Conservation (phyloP, 169 alveolate genomes). For the Plasmodium berghei region DNA sequence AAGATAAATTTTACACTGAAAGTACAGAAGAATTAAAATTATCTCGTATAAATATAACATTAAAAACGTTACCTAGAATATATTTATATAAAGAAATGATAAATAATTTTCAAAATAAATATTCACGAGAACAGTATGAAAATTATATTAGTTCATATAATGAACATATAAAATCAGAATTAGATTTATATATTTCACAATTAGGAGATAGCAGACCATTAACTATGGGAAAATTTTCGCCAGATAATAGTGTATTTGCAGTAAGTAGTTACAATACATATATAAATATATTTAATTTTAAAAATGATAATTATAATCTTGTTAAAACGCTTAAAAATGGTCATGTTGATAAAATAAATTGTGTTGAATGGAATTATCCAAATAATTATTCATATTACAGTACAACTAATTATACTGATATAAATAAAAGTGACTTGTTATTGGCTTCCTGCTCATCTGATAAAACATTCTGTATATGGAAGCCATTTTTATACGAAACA, state of each 20-base stretch:
- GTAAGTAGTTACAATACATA: conserved; percentile 76
- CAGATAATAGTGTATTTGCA: conserved; percentile 80
- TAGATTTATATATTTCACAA: conserved; percentile 81
- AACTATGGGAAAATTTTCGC: conserved; percentile 85
- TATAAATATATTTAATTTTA: conserved; percentile 76
- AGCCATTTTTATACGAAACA: conserved; percentile 75
- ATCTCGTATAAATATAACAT: conserved; percentile 77
- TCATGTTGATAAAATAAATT: conserved; percentile 82
- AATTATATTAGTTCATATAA: conserved; percentile 80
- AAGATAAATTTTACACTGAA: conserved; percentile 82
- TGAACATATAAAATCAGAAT: conserved; percentile 77
- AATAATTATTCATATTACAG: conserved; percentile 77
- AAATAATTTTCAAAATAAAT: conserved; percentile 76
- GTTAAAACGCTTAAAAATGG: conserved; percentile 78
- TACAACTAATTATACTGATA: conserved; percentile 37
- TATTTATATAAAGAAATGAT: conserved; percentile 77
- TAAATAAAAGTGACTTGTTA: conserved; percentile 75
- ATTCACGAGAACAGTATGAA: conserved; percentile 81
- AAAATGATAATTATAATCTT: conserved; percentile 70
- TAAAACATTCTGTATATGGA: conserved; percentile 81
- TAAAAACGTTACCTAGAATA: conserved; percentile 74
- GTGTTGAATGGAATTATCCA: conserved; percentile 85
- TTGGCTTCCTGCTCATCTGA: conserved; percentile 85
- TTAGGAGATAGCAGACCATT: conserved; percentile 86
- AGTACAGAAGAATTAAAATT: conserved; percentile 78